A percentile compares a stretch with the other conserved stretches of the same genome.
Conservation (phyloP, 306 rosid genomes). For the Mucuna pruriens region DNA sequence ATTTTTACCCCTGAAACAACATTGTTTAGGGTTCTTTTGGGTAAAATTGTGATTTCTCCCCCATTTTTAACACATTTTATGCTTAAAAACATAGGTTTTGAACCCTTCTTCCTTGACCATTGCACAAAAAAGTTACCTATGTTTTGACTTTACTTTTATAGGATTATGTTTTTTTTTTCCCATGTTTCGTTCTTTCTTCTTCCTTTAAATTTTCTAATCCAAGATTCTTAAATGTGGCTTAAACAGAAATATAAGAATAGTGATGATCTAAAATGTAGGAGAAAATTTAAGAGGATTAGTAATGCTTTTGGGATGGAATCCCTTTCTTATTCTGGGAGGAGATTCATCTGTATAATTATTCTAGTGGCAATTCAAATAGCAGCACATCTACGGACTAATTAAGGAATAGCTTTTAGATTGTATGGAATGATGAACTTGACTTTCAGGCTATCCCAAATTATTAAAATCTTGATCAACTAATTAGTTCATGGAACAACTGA, state of each 20-base stretch:
- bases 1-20: not conserved
- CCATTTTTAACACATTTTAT: not conserved
- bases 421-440: conserved; percentile 30
- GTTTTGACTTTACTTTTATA: not conserved
- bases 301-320: conserved; percentile 22
- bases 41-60: not conserved
- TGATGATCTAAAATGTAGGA: conserved; percentile 16
- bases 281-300: not conserved
- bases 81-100: not conserved
- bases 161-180: not conserved
- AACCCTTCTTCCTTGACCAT: not conserved
- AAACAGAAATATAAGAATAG: not conserved
- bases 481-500: conserved; percentile 5
- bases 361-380: conserved; percentile 19
- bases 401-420: conserved; percentile 16
- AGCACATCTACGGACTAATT: conserved; percentile 6
- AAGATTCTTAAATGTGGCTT: not conserved
- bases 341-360: conserved; percentile 22
- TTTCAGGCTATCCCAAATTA: conserved; percentile 13
- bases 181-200: not conserved
- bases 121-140: not conserved
- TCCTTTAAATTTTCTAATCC: not conserved
- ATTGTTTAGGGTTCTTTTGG: not conserved
- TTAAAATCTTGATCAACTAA: conserved; percentile 13
- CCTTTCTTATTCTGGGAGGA: conserved; percentile 26